Base-by-base conservation (phyloP, 163 green algal genomes). In the Trebouxia gelatinosa region DNA sequence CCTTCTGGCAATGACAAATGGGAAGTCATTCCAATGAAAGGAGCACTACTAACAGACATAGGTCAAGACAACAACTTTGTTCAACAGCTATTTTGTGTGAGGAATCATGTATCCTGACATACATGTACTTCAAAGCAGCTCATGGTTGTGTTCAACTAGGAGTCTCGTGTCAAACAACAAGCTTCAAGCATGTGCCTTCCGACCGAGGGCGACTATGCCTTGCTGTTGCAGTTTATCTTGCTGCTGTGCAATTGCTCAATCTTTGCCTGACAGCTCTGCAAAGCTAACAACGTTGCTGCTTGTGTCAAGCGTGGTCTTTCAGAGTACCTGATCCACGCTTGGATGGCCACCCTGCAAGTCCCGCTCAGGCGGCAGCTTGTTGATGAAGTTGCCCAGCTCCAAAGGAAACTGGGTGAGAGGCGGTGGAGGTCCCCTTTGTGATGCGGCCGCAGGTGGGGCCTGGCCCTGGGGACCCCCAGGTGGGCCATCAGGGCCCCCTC, bases 361-460 rank as follows among this genome's bases (percentile, higher is more conserved):
- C 21, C 68, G 67, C 0, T 40, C n/a, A 19, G 71, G 74, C n/a
- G 78, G 80, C 64, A 88, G 81, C 61, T 85, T 76, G 75, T 57
- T 84, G 61, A 87, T 78, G 31, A 88, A 80, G 29, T 75, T 34
- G 29, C 57, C 70, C 54, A 87, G 82, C 62, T 87, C 78, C 9
- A 72, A 67, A 37, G 78, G 83, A 5, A 87, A 62, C 26, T 81
- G 80, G 1, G 70, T 74, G 19, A 86, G n/a, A 39, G 78, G 78
- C 43, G 79, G 70, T 62, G 64, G 61, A 31, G 40, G 38, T 26
- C 76, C 23, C 16, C 76, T 50, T 21, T 26, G 38, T n/a, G 72
- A 48, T 21, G 66, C 38, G 39, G 78, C 26, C 28, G 66, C 34
- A 23, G 70, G 51, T 32, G 50, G 54, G 4, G 59, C 58, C 26